phyloP scores from a whole-genome alignment of 768 basidiomycete genomes.

The Pisolithus sp. region DNA sequence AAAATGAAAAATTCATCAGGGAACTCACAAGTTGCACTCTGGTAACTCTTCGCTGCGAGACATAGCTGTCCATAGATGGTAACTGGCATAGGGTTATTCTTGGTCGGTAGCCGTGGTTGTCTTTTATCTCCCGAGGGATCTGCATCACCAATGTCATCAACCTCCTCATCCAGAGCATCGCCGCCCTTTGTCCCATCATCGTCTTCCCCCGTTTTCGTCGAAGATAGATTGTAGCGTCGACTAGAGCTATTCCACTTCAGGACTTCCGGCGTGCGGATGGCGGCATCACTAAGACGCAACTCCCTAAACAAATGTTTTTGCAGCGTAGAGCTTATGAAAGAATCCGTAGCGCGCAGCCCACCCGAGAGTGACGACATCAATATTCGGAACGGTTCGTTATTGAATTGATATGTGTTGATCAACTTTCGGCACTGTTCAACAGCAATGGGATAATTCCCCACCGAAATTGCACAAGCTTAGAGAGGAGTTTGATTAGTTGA shows the following conservation, averaged over 20 bases:
- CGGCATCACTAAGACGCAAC: conserved; percentile 60
- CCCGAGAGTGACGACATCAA: conserved; percentile 67
- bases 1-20: neutral
- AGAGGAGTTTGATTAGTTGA: conserved; percentile 1
- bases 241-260: conserved; percentile 56
- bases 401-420: conserved; percentile 71
- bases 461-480: conserved; percentile 67
- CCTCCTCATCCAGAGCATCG: conserved; percentile 28
- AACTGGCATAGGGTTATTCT: conserved; percentile 63
- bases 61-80: conserved; percentile 79
- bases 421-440: conserved; percentile 76
- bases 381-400: conserved; percentile 79
- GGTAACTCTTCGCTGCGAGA: conserved; percentile 80
- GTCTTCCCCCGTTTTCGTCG: conserved; percentile 15
- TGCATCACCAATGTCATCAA: conserved; percentile 22
- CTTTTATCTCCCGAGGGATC: conserved; percentile 19
- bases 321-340: conserved; percentile 70
- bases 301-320: conserved; percentile 85
- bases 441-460: conserved; percentile 47
- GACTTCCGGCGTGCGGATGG: conserved; percentile 54
- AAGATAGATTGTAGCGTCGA: conserved; percentile 49
- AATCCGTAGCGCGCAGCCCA: conserved; percentile 63
- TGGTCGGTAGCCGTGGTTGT: conserved; percentile 47
- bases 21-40: conserved; percentile 81
- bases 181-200: conserved; percentile 13